Base-by-base conservation (phyloP, 2,329 filamentous ascomycete genomes). In the Exophiala viscosa region DNA sequence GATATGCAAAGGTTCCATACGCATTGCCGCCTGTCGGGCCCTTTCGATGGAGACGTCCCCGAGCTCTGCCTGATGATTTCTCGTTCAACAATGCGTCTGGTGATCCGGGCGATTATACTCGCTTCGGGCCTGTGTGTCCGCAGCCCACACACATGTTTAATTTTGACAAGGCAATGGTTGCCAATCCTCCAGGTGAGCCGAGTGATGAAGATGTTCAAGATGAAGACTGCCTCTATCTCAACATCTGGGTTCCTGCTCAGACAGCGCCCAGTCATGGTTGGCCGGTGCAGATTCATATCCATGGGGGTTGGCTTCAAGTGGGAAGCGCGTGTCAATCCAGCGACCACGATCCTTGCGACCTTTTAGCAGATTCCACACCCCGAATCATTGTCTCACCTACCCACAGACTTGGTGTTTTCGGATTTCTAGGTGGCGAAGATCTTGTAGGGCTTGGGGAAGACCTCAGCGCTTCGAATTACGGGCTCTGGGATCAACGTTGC, bases 191-290 rank as follows among this genome's bases (percentile, higher is more conserved):
- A 1, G 41, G 58, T 3, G 56, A 63, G 2, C 42, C 45, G 1
- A n/a, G n/a, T n/a, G n/a, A n/a, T n/a, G n/a, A n/a, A n/a, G n/a
- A n/a, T n/a, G n/a, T n/a, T n/a, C 70, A 69, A 47, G 66, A 65
- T 10, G 76, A 79, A 52, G 76, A 78, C 58, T 79, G 76, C 40
- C 63, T 79, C 33, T 70, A 70, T 31, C 64, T 74, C 39, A 78
- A 79, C 46, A 69, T 78, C 49, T 78, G 73, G 73, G 70, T 69
- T 0, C 75, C 76, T 0, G 65, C 69, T 3, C 28, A 61, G 31
- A 45, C 58, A 2, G 47, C 56, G 1, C 34, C 55, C 2, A 23
- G 47, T 5, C 46, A 45, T 17, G 64, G 60, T 50, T 66, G 63
- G 62, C 64, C 64, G 0, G 64, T 67, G 3, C 59, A 66, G 36